Conservation (phyloP, 306 rosid genomes). For the Pachyrhizus erosus region DNA sequence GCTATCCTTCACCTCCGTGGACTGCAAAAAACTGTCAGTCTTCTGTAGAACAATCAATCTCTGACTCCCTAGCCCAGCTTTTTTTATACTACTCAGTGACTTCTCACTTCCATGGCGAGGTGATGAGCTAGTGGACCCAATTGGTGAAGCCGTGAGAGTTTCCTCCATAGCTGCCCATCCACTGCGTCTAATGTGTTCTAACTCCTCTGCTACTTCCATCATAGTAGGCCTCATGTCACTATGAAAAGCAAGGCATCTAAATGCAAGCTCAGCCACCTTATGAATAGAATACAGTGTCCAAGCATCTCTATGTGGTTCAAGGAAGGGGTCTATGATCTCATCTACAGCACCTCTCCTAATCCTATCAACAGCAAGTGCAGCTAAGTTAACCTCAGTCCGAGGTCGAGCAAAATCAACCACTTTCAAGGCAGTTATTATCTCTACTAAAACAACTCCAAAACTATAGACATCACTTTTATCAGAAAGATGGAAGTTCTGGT, state of each 20-base stretch:
- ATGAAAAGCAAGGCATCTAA: conserved; percentile 95
- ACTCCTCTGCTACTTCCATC: conserved; percentile 95
- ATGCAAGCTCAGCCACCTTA: conserved; percentile 96
- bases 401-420: conserved; percentile 93
- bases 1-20: conserved; percentile 62
- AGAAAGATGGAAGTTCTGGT: conserved; percentile 93
- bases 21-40: conserved; percentile 44
- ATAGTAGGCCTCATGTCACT: conserved; percentile 94
- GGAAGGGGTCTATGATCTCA: conserved; percentile 84
- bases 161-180: conserved; percentile 90
- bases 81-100: conserved; percentile 54
- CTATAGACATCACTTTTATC: conserved; percentile 98
- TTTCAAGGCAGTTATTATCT: conserved; percentile 92
- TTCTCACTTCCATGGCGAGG: conserved; percentile 64
- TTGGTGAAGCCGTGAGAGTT: conserved; percentile 59
- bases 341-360: conserved; percentile 83
- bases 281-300: conserved; percentile 91
- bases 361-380: conserved; percentile 95
- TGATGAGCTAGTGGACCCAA: conserved; percentile 69
- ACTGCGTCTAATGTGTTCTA: conserved; percentile 71
- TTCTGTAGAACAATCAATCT: conserved; percentile 58
- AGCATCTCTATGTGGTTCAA: conserved; percentile 94
- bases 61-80: conserved; percentile 57
- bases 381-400: conserved; percentile 80
- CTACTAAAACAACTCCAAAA: conserved; percentile 90